These are phyloP conservation scores for Halocafeteria seosinensis DNA, from an alignment of 108 stramenopile species.

Conservation along the genomic window DNA sequence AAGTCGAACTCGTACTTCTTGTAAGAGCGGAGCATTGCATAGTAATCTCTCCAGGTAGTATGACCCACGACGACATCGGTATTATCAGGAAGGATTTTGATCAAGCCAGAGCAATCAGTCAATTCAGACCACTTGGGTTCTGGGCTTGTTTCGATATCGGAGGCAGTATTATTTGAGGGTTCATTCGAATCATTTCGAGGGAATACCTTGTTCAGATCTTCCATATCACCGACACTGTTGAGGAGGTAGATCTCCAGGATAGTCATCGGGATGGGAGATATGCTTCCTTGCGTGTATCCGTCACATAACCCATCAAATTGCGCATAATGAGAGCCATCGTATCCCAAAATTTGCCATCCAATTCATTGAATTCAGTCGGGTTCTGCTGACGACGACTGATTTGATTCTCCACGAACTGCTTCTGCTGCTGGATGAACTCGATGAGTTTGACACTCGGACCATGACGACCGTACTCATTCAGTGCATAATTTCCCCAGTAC, in stretches of 20 bases:
- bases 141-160: neutral
- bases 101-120: neutral
- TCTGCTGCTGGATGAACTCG: neutral
- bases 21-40: slow-evolving; percentile 12
- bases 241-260: neutral
- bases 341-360: no score
- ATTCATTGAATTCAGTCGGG: no score
- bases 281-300: neutral
- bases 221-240: neutral
- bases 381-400: no score
- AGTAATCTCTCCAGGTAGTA: slow-evolving; percentile 11
- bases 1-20: neutral
- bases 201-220: neutral
- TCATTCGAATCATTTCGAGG: neutral
- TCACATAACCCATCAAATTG: neutral
- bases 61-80: neutral
- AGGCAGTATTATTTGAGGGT: no score
- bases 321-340: neutral
- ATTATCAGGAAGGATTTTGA: no score
- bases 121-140: neutral
- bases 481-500: neutral
- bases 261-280: neutral
- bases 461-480: neutral
- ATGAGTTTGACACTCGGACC: neutral
- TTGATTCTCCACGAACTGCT: neutral